phyloP scores from a whole-genome alignment of 1,284 basidiomycete species.

The Cutaneotrichosporon sp. region DNA sequence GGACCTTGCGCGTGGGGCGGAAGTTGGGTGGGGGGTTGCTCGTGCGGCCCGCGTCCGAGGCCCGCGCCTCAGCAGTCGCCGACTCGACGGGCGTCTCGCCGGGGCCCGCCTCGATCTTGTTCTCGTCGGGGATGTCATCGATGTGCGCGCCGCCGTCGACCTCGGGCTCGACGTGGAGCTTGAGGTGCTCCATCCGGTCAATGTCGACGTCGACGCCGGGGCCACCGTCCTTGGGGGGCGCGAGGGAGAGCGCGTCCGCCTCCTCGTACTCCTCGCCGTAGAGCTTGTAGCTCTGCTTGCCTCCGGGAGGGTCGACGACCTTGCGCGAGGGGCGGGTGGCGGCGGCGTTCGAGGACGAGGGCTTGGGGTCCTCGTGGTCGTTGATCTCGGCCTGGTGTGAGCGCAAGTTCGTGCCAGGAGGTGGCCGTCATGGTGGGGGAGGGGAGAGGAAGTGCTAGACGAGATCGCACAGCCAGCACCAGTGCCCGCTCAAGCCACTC shows the following conservation, averaged over 20 bases:
- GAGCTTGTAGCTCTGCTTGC: slow-evolving; percentile 43
- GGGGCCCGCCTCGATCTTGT: background rate
- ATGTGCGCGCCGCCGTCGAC: slow-evolving; percentile 44
- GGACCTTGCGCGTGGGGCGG: slow-evolving; percentile 50
- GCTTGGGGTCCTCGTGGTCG: slow-evolving; percentile 42
- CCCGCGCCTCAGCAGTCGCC: too few relatives aligned
- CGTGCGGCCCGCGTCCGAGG: too few relatives aligned
- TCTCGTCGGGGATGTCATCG: slow-evolving; percentile 29
- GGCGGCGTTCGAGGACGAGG: slow-evolving; percentile 30
- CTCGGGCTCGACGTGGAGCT: slow-evolving; percentile 48
- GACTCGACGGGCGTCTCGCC: background rate
- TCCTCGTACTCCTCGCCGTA: slow-evolving; percentile 51
- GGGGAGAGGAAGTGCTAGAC: background rate
- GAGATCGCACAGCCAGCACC: background rate
- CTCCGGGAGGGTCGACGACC: slow-evolving; percentile 51
- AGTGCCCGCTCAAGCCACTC: slow-evolving; percentile 6
- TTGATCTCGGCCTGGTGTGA: slow-evolving; percentile 49
- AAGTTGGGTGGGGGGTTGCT: slow-evolving; percentile 46
- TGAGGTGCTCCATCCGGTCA: slow-evolving; percentile 47
- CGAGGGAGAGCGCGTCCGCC: slow-evolving; percentile 49
- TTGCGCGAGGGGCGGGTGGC: slow-evolving; percentile 49
- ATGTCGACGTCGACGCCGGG: slow-evolving; percentile 47
- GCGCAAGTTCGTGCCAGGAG: background rate
- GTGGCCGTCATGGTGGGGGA: too few relatives aligned
- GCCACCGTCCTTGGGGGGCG: slow-evolving; percentile 47